A percentile compares a stretch with the other conserved stretches of the same genome.
Evolutionary conservation across 345 rosid species (phyloP).

Genomic region (Eucalyptus dawsonii): DNA sequence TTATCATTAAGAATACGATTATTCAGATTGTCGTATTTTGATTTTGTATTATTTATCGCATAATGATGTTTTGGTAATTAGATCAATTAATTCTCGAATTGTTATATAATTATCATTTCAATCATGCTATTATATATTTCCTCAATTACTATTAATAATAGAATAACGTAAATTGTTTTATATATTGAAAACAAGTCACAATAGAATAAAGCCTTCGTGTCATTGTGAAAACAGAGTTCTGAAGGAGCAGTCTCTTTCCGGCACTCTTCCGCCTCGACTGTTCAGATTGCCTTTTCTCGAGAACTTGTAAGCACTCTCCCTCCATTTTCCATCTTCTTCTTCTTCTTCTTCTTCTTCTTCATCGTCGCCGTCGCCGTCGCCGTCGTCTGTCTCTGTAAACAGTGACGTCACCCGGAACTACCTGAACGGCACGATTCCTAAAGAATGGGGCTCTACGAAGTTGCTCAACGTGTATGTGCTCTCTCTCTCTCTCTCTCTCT

Average conservation of each 20-base stretch:
- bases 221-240: neutral
- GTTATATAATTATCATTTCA: neutral
- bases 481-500: no score
- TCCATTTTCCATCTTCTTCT: neutral
- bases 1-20: neutral
- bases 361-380: fast-evolving
- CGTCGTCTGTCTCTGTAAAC: neutral
- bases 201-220: no score
- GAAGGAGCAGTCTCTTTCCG: neutral
- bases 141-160: no score
- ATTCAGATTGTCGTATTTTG: neutral
- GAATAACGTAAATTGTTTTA: no score
- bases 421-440: neutral
- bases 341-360: neutral
- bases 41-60: neutral
- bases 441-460: neutral
- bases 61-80: neutral
- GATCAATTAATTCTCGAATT: neutral
- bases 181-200: no score
- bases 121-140: neutral
- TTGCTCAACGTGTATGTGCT: neutral
- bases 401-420: neutral
- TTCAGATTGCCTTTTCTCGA: neutral
- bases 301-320: neutral
- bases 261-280: neutral